These are phyloP conservation scores for Sanghuangporus baumii DNA, from an alignment of 1,284 basidiomycete species.

Conservation along the genomic window DNA sequence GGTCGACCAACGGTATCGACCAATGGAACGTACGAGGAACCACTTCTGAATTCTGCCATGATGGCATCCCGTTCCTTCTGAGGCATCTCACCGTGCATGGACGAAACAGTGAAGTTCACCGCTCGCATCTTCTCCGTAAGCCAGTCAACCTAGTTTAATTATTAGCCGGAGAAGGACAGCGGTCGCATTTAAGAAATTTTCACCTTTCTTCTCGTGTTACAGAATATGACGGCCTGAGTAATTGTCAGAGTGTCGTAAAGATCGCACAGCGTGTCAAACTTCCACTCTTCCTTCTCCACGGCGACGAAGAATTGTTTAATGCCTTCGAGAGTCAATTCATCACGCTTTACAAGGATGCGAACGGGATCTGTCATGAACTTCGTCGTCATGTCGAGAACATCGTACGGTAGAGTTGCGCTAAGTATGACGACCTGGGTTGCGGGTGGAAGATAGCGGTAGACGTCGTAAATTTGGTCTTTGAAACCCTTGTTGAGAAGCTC, in stretches of 20 bases:
- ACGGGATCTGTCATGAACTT: constrained; percentile 99
- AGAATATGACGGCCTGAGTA: constrained; percentile 99
- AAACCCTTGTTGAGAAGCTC: constrained; percentile 98
- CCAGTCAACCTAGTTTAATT: constrained; percentile 81
- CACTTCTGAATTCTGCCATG: constrained; percentile 97
- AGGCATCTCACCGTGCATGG: constrained; percentile 99
- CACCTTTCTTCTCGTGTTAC: constrained; percentile 96
- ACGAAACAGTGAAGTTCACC: constrained; percentile 93
- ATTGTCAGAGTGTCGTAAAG: constrained; percentile 98
- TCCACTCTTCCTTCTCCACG: constrained; percentile 99
- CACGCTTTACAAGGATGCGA: constrained; percentile 98
- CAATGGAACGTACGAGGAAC: constrained; percentile 70
- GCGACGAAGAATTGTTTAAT: constrained; percentile 99
- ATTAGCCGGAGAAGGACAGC: constrained; percentile 16
- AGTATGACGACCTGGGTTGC: constrained; percentile 97
- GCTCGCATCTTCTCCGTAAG: constrained; percentile 97
- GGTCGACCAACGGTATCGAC: constrained; percentile 3
- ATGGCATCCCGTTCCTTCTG: constrained; percentile 98
- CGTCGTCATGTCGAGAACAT: constrained; percentile 99
- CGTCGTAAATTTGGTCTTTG: constrained; percentile 99
- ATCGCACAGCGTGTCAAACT: constrained; percentile 98
- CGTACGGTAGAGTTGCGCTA: constrained; percentile 93
- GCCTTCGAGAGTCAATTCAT: constrained; percentile 97
- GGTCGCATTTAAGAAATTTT: constrained; percentile 19
- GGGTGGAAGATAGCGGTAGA: constrained; percentile 97